Base-by-base conservation (phyloP, 2,329 filamentous ascomycete genomes). In the Phialocephala subalpina region DNA sequence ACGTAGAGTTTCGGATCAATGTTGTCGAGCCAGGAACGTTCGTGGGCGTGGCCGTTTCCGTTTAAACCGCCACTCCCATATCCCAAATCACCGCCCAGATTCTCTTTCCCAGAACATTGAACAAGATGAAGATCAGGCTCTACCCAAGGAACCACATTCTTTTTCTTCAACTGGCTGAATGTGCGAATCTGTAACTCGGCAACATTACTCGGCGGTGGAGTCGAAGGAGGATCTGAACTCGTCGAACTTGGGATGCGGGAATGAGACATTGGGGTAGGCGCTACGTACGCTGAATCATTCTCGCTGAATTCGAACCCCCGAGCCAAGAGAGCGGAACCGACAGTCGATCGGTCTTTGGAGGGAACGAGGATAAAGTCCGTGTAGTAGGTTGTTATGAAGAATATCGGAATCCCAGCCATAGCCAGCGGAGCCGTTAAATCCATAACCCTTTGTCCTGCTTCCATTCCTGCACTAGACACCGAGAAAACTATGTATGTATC, bases 381-480 rank as follows among this genome's bases (percentile, higher is more conserved):
- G 80, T 97, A 98, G 80, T 98, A 99, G 36, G 94, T 97, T 3
- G 95, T 97, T 78, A 97, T 97, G 85, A 98, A 98, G 83, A 98
- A 97, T 76, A 99, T 97, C 61, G 95, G 92, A 60, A 98, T 96
- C 73, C 93, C 93, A 58, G 95, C 95, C 77, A 97, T 85, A 33
- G 96, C 95, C 36, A 98, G 84, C 5, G 95, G 96, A 61, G 90
- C 94, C 8, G 94, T 97, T 68, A 99, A 80, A 76, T 98, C 95
- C 73, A 97, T 87, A 7, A 99, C 95, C 63, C 94, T 88, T 73
- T 94, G 93, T 7, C 94, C 94, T 11, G 95, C 94, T 76, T 97
- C 94, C 73, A 97, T 89, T 8, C 94, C 94, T 72, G 94, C 92
- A 69, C 92, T 94, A 68, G 93, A 93, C 67, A 99, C 93, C 69